These are phyloP conservation scores for Schoenoplectus triqueter DNA, from an alignment of 202 grass and related monocot species.

Conservation along the genomic window DNA sequence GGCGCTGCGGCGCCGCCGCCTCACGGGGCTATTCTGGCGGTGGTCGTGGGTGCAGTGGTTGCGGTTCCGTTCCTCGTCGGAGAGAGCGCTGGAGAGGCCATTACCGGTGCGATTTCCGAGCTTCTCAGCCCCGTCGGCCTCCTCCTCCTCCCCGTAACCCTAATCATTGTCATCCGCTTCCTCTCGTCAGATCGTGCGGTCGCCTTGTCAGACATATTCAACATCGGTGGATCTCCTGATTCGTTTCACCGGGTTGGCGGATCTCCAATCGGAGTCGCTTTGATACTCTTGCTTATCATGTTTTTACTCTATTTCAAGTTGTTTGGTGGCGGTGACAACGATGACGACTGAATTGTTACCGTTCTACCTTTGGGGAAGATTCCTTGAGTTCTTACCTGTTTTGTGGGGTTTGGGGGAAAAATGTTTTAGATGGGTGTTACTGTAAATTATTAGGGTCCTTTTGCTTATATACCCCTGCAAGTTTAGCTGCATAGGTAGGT, in stretches of 20 bases:
- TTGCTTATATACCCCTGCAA: constrained; percentile 27
- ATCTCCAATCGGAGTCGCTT: constrained; percentile 71
- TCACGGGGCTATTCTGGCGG: constrained; percentile 76
- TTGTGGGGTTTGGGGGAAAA: background rate
- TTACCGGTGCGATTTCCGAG: constrained; percentile 62
- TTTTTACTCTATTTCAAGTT: constrained; percentile 76
- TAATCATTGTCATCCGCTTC: constrained; percentile 76
- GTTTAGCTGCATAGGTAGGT: constrained; percentile 11
- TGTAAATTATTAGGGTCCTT: constrained; percentile 10
- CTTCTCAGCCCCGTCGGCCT: constrained; percentile 80
- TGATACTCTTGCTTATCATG: constrained; percentile 81
- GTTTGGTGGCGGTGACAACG: constrained; percentile 52
- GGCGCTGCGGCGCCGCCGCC: constrained; percentile 62
- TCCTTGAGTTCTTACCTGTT: background rate
- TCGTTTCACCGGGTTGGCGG: constrained; percentile 89
- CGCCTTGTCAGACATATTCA: constrained; percentile 61
- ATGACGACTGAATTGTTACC: constrained; percentile 34
- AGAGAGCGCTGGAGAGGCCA: constrained; percentile 61
- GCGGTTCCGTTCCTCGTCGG: constrained; percentile 70
- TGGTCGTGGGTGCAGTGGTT: constrained; percentile 67
- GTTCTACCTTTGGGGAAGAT: background rate
- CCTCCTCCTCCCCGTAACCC: constrained; percentile 67
- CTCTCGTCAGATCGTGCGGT: constrained; percentile 74
- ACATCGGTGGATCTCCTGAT: constrained; percentile 78
- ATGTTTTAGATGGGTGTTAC: background rate